Evolutionary conservation across 371 early-diverging fungal species (phyloP), one percentile per base, ranked within the genome.

Genomic region (Apophysomyces variabilis): DNA sequence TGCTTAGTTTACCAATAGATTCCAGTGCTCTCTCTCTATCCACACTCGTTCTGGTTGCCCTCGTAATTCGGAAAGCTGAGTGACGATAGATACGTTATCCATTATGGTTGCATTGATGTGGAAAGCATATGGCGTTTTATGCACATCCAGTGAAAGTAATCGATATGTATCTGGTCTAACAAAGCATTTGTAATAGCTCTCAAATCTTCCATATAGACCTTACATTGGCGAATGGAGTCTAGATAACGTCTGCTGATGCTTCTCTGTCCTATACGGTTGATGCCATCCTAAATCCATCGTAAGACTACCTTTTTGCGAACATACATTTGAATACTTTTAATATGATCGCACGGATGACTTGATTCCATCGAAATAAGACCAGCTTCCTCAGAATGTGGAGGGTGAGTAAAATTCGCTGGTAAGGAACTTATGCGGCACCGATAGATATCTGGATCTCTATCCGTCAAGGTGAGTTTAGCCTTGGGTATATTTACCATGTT

Each of bases 361-460:
- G 43, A 14, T 16, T 62, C 38, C 4, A 68, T 37, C 14, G 44
- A 4, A 16, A 67, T 58, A 7, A 64, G 16, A n/a, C 39, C 12
- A 12, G 72, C 65, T 35, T 67, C 60, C 36, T 66, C 54, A 3
- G 72, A 63, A 67, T 74, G 69, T n/a, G 76, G 76, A 14, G 72
- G 46, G n/a, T 14, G 11, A 11, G 60, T 69, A 14, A 74, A 50
- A 26, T 58, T 39, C 7, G 46, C 4, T 37, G 82, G 78, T 26
- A 82, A 47, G 14, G 71, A 43, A 57, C 71, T 69, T 4, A 69
- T 70, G 6, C 79, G 72, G 54, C 77, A 79, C 47, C 76, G 69
- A 56, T 74, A 75, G 12, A 58, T 35, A 63, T 82, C 82, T 12
- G 79, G 82, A 66, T 79, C 78, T 50, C 82, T 82, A 47, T 11